Evolutionary conservation across 2,329 filamentous ascomycete species (phyloP).

Genomic region (Aspergillus chevalieri): DNA sequence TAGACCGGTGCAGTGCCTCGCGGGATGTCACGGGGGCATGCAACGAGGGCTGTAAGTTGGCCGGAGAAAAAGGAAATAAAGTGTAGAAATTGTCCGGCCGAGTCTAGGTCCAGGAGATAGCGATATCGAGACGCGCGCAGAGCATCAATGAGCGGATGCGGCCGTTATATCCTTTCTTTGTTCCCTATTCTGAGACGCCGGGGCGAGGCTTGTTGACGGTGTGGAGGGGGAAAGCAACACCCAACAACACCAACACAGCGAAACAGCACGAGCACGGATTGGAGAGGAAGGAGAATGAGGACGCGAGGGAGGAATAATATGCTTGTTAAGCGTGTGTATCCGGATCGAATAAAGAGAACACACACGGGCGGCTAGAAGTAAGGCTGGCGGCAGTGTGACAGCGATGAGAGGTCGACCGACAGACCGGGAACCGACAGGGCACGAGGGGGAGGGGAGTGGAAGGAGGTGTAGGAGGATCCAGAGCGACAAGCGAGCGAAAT

Average conservation of each 20-base stretch:
- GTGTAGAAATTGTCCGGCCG: not conserved
- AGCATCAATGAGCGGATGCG: conserved; percentile 3
- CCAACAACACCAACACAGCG: not conserved
- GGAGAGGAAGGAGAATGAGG: not conserved
- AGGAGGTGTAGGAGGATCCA: conserved; percentile 13
- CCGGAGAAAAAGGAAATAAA: not conserved
- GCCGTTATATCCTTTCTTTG: conserved; percentile 12
- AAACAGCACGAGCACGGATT: not conserved
- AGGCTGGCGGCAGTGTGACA: conserved; percentile 20
- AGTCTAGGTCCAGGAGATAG: not conserved
- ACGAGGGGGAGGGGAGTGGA: conserved; percentile 8
- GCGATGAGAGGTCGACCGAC: conserved; percentile 16
- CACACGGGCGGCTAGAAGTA: conserved; percentile 18
- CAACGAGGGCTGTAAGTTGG: not conserved
- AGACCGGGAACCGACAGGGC: conserved; percentile 4
- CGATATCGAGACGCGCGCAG: conserved; percentile 10
- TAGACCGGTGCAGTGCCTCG: not conserved
- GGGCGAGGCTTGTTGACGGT: conserved; percentile 4
- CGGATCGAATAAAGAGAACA: not conserved
- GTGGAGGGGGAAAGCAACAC: conserved; percentile 3
- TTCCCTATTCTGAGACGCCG: conserved; percentile 2
- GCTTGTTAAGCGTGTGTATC: not conserved
- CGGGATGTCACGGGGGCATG: not conserved
- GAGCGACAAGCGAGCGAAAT: conserved; percentile 18
- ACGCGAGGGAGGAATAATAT: conserved; percentile 1